phyloP scores from a whole-genome alignment of 108 stramenopile species.

The Conticribra weissflogii region DNA sequence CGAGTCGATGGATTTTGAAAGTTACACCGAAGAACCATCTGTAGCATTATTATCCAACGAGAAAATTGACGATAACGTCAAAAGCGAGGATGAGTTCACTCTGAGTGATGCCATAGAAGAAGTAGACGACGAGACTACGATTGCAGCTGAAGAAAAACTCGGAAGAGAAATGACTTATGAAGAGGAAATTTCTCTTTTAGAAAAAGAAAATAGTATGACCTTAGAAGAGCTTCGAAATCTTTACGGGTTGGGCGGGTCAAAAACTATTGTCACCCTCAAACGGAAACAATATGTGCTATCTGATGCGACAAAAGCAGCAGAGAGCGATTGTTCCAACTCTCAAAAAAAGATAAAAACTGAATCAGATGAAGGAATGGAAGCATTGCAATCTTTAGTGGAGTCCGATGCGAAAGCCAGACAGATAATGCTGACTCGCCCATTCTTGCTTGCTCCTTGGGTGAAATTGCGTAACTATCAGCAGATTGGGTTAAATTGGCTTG shows the following conservation, averaged over 20 bases:
- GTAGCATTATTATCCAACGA: not conserved
- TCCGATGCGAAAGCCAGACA: constrained; percentile 64
- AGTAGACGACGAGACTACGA: constrained; percentile 80
- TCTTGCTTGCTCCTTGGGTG: constrained; percentile 76
- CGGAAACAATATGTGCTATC: constrained; percentile 23
- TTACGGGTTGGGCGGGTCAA: constrained; percentile 46
- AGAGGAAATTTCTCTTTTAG: constrained; percentile 65
- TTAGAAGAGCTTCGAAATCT: constrained; percentile 71
- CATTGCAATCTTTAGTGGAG: constrained; percentile 50
- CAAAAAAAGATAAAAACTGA: constrained; percentile 31
- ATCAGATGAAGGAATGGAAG: constrained; percentile 28
- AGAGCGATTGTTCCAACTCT: constrained; percentile 8
- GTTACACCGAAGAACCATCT: constrained; percentile 2
- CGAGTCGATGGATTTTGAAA: constrained; percentile 13
- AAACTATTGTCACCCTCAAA: constrained; percentile 26
- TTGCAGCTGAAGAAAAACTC: constrained; percentile 72
- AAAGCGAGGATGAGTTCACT: constrained; percentile 48
- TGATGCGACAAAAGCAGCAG: constrained; percentile 5
- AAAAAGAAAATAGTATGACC: constrained; percentile 77
- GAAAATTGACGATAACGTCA: constrained; percentile 17
- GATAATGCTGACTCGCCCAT: constrained; percentile 71
- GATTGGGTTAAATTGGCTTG: constrained; percentile 95
- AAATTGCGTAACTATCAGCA: constrained; percentile 96
- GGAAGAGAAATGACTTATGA: constrained; percentile 73
- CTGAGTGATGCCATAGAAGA: constrained; percentile 28